These are phyloP conservation scores for Alisma plantagoaquatica DNA, from an alignment of 106 monocot genomes.

Conservation along the genomic window DNA sequence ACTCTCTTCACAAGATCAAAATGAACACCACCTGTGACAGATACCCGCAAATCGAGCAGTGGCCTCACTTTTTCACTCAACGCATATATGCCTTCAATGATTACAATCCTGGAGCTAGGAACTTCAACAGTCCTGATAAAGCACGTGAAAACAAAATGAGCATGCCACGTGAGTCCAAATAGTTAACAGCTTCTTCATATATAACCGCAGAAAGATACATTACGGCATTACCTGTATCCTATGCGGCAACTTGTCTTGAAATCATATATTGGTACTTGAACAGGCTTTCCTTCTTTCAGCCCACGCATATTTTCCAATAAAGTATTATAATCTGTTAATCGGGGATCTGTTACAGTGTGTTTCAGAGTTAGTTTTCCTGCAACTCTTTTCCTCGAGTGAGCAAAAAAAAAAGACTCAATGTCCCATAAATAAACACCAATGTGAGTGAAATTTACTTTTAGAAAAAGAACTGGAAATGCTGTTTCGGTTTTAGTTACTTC, in stretches of 20 bases:
- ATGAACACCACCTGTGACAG: conserved; percentile 96
- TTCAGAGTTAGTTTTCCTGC: no score
- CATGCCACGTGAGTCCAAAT: no score
- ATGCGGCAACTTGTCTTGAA: conserved; percentile 49
- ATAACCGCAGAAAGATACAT: no score
- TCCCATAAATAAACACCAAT: conserved; percentile 5
- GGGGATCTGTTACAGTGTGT: conserved; percentile 52
- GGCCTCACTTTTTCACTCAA: conserved; percentile 81
- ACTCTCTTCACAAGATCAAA: conserved; percentile 99
- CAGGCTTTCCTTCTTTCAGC: conserved; percentile 46
- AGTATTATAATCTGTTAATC: conserved; percentile 68
- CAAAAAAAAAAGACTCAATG: no score
- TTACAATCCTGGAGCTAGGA: conserved; percentile 81
- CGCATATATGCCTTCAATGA: conserved; percentile 96
- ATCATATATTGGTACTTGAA: conserved; percentile 76
- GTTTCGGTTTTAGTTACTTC: no score
- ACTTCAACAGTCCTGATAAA: conserved; percentile 90
- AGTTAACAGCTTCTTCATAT: no score
- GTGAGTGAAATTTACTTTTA: no score
- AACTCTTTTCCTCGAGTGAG: no score
- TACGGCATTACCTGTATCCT: conserved; percentile 61
- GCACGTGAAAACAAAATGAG: no score
- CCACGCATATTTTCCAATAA: conserved; percentile 60
- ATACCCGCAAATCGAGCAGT: conserved; percentile 82
- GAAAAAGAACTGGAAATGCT: no score